Conservation (phyloP, 2,329 filamentous ascomycete species). For the Aspergillus tubingensis region DNA sequence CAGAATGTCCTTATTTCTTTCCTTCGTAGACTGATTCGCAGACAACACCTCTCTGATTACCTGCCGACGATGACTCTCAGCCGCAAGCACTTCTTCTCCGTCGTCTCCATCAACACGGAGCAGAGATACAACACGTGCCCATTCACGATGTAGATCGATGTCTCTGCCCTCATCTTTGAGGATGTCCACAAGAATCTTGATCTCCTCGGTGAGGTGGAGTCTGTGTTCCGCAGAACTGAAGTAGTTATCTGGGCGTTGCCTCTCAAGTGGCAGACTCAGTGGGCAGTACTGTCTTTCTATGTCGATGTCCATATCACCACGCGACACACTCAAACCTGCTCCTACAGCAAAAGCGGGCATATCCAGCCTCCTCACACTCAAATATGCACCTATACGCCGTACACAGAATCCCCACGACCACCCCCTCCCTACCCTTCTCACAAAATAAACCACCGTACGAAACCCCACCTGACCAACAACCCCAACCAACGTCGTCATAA, state of each 20-base stretch:
- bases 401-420: neutral
- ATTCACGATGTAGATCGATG: neutral
- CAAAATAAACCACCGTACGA: neutral
- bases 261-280: no score
- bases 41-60: neutral
- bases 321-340: neutral
- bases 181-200: neutral
- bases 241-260: no score
- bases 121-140: neutral
- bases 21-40: neutral
- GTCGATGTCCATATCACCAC: neutral
- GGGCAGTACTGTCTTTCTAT: neutral
- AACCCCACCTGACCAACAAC: neutral
- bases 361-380: neutral
- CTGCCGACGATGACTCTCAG: neutral
- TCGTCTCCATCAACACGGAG: neutral
- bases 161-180: neutral
- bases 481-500: conserved; percentile 44
- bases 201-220: neutral
- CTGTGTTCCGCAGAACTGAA: neutral
- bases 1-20: neutral
- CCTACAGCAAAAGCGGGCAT: neutral
- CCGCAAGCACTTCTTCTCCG: neutral
- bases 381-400: neutral
- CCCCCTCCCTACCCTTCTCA: neutral